phyloP scores from a whole-genome alignment of 345 rosid species.

The Brassica incana region DNA sequence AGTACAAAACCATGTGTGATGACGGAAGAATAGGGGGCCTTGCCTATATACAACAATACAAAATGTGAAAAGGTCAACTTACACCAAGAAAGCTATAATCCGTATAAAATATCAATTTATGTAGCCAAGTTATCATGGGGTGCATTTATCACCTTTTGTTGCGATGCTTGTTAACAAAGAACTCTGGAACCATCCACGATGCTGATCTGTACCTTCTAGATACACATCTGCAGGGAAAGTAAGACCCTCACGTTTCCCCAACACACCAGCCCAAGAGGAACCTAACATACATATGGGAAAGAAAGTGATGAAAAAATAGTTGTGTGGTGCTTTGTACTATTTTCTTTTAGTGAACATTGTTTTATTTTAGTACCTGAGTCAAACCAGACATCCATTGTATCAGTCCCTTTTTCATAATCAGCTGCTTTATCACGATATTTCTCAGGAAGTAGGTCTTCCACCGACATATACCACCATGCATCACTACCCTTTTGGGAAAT shows the following conservation, averaged over 20 bases:
- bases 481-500: slow-evolving; percentile 83
- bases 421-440: slow-evolving; percentile 67
- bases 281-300: slow-evolving; percentile 46
- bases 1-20: slow-evolving; percentile 95
- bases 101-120: background rate
- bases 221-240: slow-evolving; percentile 83
- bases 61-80: slow-evolving; percentile 23
- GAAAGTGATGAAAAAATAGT: slow-evolving; percentile 22
- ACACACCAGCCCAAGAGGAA: slow-evolving; percentile 95
- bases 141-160: slow-evolving; percentile 62
- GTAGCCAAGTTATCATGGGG: background rate
- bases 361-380: slow-evolving; percentile 67
- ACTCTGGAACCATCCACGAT: slow-evolving; percentile 99
- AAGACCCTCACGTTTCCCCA: slow-evolving; percentile 66
- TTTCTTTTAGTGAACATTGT: background rate
- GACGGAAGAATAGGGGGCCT: slow-evolving; percentile 79
- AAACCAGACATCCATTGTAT: slow-evolving; percentile 99
- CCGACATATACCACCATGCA: slow-evolving; percentile 96
- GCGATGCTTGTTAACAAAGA: slow-evolving; percentile 89
- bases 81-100: slow-evolving; percentile 25
- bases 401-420: slow-evolving; percentile 83
- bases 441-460: slow-evolving; percentile 82
- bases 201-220: slow-evolving; percentile 98
- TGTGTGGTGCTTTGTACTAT: background rate
- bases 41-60: slow-evolving; percentile 51